Base-by-base conservation (phyloP, 1,284 basidiomycete species). In the Athelia psychrophila region DNA sequence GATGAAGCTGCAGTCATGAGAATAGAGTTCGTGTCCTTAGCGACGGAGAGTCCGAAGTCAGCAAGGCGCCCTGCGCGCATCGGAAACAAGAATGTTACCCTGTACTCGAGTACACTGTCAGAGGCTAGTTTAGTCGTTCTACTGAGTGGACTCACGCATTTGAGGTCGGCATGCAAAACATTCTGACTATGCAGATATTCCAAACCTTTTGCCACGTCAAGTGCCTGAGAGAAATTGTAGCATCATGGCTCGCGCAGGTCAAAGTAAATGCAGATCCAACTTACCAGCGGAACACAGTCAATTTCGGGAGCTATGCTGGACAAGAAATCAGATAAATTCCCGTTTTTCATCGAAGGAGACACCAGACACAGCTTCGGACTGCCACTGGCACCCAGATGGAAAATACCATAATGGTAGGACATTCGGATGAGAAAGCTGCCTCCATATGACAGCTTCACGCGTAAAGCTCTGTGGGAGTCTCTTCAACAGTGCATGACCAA, bases 401-500 rank as follows among this genome's bases (percentile, higher is more conserved):
- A 30, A 6, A 56, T 47, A 19, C 55, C 55, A 35, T 20, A 56
- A 56, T 16, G 52, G 55, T 6, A 47, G 46, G 35, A 56, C 47
- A 30, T 56, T 56, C 12, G 48, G 44, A 35, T 56, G 55, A 18
- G 49, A 49, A 8, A 56, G 52, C 8, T 36, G 38, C 27, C 45
- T 56, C 55, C 55, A 56, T 13, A 49, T 3, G 8, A 56, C 38
- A 3, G 52, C 51, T 44, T 54, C 50, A 16, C 25, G 47, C 33
- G 44, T 50, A 40, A 46, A 53, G 18, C 25, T 32, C 51, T 50
- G 32, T 13, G 25, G 18, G 33, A 32, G n/a, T 32, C 25, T 18
- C 22, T 10, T 48, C 27, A 30, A 30, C 13, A 30, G 6, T 30
- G 27, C 27, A 30, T 5, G 13, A 13, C 13, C 27, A 13, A 5